Evolutionary conservation across 2,329 filamentous ascomycete species (phyloP).

Genomic region (Dryadomyces quercus-mongolicae): DNA sequence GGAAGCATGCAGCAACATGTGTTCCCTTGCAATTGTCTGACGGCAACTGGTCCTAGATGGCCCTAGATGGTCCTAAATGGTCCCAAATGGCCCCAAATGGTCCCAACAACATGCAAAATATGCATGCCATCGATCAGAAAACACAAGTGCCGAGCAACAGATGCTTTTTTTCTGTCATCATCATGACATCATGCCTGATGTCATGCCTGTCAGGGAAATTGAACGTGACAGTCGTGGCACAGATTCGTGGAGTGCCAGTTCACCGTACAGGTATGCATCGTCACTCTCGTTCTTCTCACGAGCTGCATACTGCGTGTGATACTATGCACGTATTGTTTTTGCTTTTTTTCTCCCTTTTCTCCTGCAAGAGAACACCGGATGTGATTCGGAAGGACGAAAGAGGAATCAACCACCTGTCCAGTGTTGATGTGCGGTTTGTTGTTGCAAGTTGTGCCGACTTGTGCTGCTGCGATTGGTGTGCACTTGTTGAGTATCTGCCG

Average conservation of each 20-base stretch:
- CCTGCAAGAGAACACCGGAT: not conserved
- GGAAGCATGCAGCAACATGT: not conserved
- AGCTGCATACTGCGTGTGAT: not conserved
- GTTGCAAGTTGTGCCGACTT: not conserved
- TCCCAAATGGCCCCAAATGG: no score
- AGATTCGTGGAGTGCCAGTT: no score
- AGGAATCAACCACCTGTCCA: not conserved
- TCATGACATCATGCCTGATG: not conserved
- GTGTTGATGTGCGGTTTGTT: not conserved
- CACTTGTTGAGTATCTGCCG: not conserved
- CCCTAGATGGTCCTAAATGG: no score
- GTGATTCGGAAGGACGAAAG: constrained; percentile 1
- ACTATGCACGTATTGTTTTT: not conserved
- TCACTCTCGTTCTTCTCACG: no score
- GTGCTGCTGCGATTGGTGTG: not conserved
- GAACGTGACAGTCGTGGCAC: not conserved
- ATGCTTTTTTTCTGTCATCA: not conserved
- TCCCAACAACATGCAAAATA: not conserved
- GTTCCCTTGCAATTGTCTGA: not conserved
- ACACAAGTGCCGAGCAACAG: not conserved
- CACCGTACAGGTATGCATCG: no score
- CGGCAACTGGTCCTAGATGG: not conserved
- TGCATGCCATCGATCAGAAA: not conserved
- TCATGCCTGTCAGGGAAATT: not conserved
- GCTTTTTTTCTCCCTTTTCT: not conserved